Percentiles rank a stretch among this genome's conserved stretches.
phyloP scores from a whole-genome alignment of 257 asterid species.

The Scutellaria baicalensis region DNA sequence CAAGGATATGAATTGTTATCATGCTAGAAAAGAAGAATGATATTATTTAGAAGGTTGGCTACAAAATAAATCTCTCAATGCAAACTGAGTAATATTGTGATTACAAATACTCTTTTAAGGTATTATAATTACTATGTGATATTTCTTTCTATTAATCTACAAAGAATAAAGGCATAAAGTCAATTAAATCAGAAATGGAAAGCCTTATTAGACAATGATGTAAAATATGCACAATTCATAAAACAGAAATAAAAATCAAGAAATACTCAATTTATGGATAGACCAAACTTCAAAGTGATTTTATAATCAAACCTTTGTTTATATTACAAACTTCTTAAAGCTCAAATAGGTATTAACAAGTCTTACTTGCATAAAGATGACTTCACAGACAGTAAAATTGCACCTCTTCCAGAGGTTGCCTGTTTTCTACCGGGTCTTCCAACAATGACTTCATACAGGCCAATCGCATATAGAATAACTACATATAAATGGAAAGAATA shows the following conservation, averaged over 20 bases:
- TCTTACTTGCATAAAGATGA: slow-evolving; percentile 85
- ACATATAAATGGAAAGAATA: not conserved
- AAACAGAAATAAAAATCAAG: too few species aligned
- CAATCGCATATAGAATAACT: slow-evolving; percentile 92
- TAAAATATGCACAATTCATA: too few species aligned
- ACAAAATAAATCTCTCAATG: not conserved
- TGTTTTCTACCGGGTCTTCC: slow-evolving; percentile 95
- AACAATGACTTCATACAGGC: slow-evolving; percentile 85
- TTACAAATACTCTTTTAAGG: too few species aligned
- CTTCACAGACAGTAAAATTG: slow-evolving; percentile 67
- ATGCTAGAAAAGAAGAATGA: not conserved
- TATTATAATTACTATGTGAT: too few species aligned
- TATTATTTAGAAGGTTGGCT: not conserved
- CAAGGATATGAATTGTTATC: not conserved
- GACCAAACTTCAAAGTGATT: not conserved
- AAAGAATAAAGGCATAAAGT: too few species aligned
- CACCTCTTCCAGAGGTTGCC: slow-evolving; percentile 93
- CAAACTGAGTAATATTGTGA: not conserved
- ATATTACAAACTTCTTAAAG: too few species aligned
- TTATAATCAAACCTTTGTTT: not conserved
- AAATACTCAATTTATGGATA: too few species aligned
- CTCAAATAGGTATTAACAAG: not conserved
- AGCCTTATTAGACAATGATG: too few species aligned
- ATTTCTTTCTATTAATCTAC: too few species aligned
- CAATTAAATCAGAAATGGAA: too few species aligned